Evolutionary conservation across 306 rosid species (phyloP).

Genomic region (Ceratonia siliqua): DNA sequence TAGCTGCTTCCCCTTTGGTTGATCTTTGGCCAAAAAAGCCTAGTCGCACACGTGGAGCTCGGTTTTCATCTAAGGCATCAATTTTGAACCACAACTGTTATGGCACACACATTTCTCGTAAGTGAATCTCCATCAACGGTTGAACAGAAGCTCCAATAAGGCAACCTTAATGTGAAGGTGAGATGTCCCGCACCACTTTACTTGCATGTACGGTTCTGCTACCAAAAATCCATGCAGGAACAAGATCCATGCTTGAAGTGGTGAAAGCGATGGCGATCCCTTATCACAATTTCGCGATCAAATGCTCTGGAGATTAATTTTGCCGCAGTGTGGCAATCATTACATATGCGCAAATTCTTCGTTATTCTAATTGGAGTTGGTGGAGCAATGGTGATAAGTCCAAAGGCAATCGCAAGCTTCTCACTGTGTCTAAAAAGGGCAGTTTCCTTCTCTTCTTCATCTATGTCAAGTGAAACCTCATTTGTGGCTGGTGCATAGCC

Average conservation of each 20-base stretch:
- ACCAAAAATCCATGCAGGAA: conserved; percentile 81
- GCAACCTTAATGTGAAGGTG: neutral
- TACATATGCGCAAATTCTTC: conserved; percentile 81
- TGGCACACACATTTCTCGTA: neutral
- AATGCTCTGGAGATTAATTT: conserved; percentile 68
- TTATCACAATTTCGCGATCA: conserved; percentile 60
- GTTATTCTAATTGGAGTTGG: conserved; percentile 65
- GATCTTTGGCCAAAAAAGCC: neutral
- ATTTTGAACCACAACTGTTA: neutral
- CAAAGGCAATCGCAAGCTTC: conserved; percentile 85
- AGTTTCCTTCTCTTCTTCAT: conserved; percentile 81
- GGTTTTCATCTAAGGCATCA: neutral
- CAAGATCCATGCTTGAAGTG: conserved; percentile 72
- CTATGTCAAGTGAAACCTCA: conserved; percentile 79
- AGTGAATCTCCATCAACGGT: neutral
- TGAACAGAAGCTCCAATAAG: neutral
- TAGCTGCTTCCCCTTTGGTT: neutral
- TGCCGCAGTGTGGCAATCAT: conserved; percentile 73
- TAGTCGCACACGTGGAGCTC: neutral
- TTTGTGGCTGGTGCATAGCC: conserved; percentile 65
- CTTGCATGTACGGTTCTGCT: conserved; percentile 21
- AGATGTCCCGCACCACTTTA: neutral
- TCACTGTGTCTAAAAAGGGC: conserved; percentile 68
- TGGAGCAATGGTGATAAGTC: conserved; percentile 58
- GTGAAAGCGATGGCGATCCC: conserved; percentile 90